Base-by-base conservation (phyloP, 2,329 filamentous ascomycete genomes). In the Penicillium vulpinum region DNA sequence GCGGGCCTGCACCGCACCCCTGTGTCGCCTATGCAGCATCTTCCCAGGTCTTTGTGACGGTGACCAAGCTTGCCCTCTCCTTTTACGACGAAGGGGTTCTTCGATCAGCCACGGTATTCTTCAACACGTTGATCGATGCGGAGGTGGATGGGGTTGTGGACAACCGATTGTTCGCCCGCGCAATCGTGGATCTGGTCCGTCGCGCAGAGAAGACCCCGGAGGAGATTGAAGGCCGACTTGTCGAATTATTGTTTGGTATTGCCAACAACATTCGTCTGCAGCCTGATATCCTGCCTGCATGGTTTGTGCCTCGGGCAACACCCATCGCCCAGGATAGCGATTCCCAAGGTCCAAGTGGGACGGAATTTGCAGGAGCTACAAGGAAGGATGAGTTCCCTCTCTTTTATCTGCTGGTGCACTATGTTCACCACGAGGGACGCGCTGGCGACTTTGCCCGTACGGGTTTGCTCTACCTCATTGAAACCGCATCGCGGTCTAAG, bases 391-490 rank as follows among this genome's bases (percentile, higher is more conserved):
- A 97, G 69, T 99, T 99, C 64, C 94, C 94, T 0, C 78, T 99
- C 1, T 97, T 97, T 76, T 97, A 97, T 72, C 84, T 97, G 39
- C 80, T 99, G 63, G 90, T 99, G 71, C 92, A 99, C 72, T 96
- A 96, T 71, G 95, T 99, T 51, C 93, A 99, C 70, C 89, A 96
- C 64, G 93, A 97, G 71, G 94, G 94, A 40, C 88, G 93, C 54
- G 89, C 95, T 18, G 94, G 94, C 13, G 94, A 99, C 74, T 99
- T 99, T 79, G 93, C 94, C 2, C 83, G 94, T 56, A 99, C 94
- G 0, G 94, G 94, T 0, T 75, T 99, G 60, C 82, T 99, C 8
- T 99, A 99, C 75, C 90, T 99, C 58, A 96, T 97, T 65, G 93
- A 97, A 76, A 90, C 91, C 0, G 91, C 93, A 0, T 93, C 91